Base-by-base conservation (phyloP, 2,329 filamentous ascomycete species). In the Amauroascus verrucosus region DNA sequence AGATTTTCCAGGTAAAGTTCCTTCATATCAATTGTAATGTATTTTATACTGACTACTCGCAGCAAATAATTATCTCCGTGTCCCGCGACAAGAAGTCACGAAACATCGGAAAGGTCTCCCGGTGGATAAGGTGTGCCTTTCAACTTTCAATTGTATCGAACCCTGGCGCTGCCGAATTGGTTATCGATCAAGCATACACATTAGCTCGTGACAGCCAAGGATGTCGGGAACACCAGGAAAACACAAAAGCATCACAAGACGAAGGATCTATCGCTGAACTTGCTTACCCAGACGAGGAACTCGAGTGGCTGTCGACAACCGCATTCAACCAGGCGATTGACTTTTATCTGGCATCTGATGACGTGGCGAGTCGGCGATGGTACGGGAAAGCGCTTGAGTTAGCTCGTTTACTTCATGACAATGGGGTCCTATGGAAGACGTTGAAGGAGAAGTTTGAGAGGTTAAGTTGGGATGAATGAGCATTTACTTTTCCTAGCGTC, bases 41-140 rank as follows among this genome's bases (percentile, higher is more conserved):
- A 78, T 6, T 7, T 8, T 22, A 45, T 33, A 22, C 35, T 40
- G 16, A 44, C 24, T 24, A n/a, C 9, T 6, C 16, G 28, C 18
- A 84, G 45, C 78, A 82, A 56, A 81, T 90, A 55, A 79, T 93
- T 62, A 85, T 86, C 61, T 73, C 81, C 46, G 82, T 85, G 16
- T 84, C 80, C 68, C 72, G 40, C 14, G 20, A 49, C 11, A 28
- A 9, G 14, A 47, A 68, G 0, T 67, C 82, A 1, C 75, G 81
- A 16, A 62, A 67, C 0, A 80, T 83, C 43, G 76, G 84, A 0
- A 82, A 81, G 60, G 72, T 94, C 0, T 79, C 85, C 6, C 85
- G 84, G 61, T 95, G 93, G 72, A 78, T 91, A 44, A 80, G 87
- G 1, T 89, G 86, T 60, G 74, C 93, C 1, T 86, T 91, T 58